These are phyloP conservation scores for Pholiota conissans DNA, from an alignment of 768 basidiomycete genomes.

Conservation along the genomic window DNA sequence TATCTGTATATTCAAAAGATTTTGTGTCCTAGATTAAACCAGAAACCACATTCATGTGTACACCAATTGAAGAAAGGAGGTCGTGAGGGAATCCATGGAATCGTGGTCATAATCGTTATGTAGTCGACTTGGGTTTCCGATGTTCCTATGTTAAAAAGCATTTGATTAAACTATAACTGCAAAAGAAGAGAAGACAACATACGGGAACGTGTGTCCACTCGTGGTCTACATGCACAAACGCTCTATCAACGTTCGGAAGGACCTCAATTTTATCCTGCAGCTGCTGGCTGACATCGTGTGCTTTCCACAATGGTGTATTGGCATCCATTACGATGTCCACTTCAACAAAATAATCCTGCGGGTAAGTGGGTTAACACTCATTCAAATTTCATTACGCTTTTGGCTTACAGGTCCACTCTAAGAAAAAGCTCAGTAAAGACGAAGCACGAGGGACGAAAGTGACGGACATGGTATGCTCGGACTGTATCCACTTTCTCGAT, in stretches of 20 bases:
- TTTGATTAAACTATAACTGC: conserved; percentile 1
- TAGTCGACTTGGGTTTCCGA: conserved; percentile 36
- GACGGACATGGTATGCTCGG: conserved; percentile 83
- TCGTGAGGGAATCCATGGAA: conserved; percentile 1
- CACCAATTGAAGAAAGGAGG: background rate
- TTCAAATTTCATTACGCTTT: background rate
- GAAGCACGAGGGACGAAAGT: conserved; percentile 1
- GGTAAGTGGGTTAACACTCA: background rate
- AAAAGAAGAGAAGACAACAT: conserved; percentile 12
- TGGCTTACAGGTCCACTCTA: conserved; percentile 69
- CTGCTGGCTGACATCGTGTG: conserved; percentile 82
- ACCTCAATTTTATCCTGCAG: conserved; percentile 88
- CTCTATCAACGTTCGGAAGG: conserved; percentile 86
- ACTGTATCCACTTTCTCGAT: conserved; percentile 91
- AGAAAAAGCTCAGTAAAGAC: conserved; percentile 8
- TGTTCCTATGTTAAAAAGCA: conserved; percentile 45
- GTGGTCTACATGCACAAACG: conserved; percentile 95
- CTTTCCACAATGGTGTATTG: conserved; percentile 85
- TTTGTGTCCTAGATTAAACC: conserved; percentile 9
- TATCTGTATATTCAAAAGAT: background rate
- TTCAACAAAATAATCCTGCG: conserved; percentile 88
- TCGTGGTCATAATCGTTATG: conserved; percentile 15
- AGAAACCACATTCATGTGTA: background rate
- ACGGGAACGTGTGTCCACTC: conserved; percentile 79
- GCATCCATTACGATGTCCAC: conserved; percentile 93